Evolutionary conservation across 352 stramenopile species (phyloP).

Genomic region (Pythium monospermum): DNA sequence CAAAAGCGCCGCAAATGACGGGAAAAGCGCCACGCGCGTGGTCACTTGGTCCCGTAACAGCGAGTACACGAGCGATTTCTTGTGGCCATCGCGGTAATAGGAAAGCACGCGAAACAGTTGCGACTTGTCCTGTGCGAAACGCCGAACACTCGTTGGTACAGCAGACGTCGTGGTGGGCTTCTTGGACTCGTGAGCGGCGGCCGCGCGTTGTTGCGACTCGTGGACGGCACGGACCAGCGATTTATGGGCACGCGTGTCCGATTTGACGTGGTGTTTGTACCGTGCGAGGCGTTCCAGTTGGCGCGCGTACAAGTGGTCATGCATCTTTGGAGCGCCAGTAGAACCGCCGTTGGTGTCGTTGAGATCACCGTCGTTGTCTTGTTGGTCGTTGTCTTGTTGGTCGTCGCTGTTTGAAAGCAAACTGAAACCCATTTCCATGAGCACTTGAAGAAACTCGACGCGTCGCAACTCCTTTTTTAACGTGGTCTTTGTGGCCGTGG

Average conservation of each 20-base stretch:
- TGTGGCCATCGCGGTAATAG: conserved; percentile 92
- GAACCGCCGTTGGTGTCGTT: conserved; percentile 8
- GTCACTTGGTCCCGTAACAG: conserved; percentile 89
- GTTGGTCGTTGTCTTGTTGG: conserved; percentile 23
- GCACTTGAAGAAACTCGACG: conserved; percentile 89
- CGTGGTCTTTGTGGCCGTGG: conserved; percentile 1
- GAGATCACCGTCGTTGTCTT: too few relatives aligned
- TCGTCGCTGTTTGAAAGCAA: conserved; percentile 46
- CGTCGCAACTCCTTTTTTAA: conserved; percentile 59
- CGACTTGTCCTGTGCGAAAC: conserved; percentile 69
- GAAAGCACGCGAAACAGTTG: conserved; percentile 86
- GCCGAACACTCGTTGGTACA: conserved; percentile 10
- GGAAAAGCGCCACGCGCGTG: conserved; percentile 74
- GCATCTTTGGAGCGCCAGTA: conserved; percentile 33
- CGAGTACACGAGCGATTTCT: conserved; percentile 90
- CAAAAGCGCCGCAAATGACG: conserved; percentile 65
- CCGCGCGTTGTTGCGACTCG: conserved; percentile 19
- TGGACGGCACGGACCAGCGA: conserved; percentile 51
- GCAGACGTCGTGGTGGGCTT: conserved; percentile 2
- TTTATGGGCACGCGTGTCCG: conserved; percentile 45
- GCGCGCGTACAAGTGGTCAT: conserved; percentile 76
- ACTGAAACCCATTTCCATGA: conserved; percentile 91
- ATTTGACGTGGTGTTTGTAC: conserved; percentile 54
- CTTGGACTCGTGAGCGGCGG: conserved; percentile 13
- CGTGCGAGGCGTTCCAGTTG: conserved; percentile 67